Base-by-base conservation (phyloP, 352 stramenopile species). In the Albugo laibachii region DNA sequence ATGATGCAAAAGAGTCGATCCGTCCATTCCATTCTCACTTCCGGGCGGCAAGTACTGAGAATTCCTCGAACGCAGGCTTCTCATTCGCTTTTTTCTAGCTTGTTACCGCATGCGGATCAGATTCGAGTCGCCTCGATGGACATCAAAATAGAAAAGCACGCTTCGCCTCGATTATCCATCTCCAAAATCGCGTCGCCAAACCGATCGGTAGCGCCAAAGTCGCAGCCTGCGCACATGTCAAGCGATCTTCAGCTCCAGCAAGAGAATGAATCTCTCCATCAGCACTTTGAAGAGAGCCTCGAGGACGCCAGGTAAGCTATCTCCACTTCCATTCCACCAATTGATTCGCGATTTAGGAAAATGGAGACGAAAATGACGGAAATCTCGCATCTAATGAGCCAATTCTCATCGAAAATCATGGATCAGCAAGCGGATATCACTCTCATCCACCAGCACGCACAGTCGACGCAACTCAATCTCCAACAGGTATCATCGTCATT, bases 281-380 rank as follows among this genome's bases (percentile, higher is more conserved):
- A 69, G 15, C 78, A 92, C 36, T 84, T 92, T 36, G 71, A 85
- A 50, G 75, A 92, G 56, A 83, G 87, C 45, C 53, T 92, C 11
- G 78, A 88, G 36, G 78, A 87, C 53, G 78, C 71, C 35, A 83
- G 82, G 77, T 91, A 52, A 8, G 61, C 60, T 43, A 13, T 8
- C 15, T 50, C 6, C 24, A 11, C 19, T 42, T n/a, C 13, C n/a
- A 42, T 35, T 21, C 12, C 46, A 41, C 45, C 37, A 19, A 16
- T 10, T 19, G 8, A 19, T 3, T 8, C 3, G 8, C 3, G 8
- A 14, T 34, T 24, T 44, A 89, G 77, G 41, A 69, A 73, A 62
- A 83, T 92, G 63, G 78, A 92, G 57, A 69, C 66, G 11, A 84
- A 84, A 50, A 87, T 92, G 70, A 57, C 71, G 12, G 78, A 82